phyloP scores from a whole-genome alignment of 1,284 basidiomycete genomes.

The Puccinia polysora region DNA sequence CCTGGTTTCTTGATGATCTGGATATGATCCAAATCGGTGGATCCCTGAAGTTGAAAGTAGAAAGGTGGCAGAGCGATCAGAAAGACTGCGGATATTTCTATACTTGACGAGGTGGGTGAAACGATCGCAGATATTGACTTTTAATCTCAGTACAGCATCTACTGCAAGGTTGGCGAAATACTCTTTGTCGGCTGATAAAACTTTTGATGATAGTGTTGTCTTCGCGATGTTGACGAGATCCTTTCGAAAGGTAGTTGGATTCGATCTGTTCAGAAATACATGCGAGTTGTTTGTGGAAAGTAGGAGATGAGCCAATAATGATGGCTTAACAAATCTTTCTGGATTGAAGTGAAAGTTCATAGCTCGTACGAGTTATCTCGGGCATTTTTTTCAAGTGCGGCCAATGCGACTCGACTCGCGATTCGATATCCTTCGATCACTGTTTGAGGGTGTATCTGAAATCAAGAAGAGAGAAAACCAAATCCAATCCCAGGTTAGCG shows the following conservation, averaged over 20 bases:
- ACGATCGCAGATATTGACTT: conserved; percentile 58
- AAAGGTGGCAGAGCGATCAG: background rate
- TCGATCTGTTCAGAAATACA: conserved; percentile 57
- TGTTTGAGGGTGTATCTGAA: conserved; percentile 95
- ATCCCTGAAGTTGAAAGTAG: conserved; percentile 61
- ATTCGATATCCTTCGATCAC: conserved; percentile 97
- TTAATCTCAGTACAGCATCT: conserved; percentile 88
- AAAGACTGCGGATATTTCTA: background rate
- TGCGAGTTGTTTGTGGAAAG: background rate
- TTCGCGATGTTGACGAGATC: conserved; percentile 94
- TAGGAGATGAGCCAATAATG: background rate
- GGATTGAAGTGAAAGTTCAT: conserved; percentile 1
- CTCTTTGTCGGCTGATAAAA: conserved; percentile 92
- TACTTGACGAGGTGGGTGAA: background rate
- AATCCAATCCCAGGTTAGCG: background rate
- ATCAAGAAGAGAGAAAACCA: background rate
- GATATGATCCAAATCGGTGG: conserved; percentile 94
- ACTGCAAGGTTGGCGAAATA: conserved; percentile 99
- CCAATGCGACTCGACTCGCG: conserved; percentile 77
- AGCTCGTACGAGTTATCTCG: conserved; percentile 72
- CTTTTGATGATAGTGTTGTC: conserved; percentile 94
- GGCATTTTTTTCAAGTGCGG: conserved; percentile 74
- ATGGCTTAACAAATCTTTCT: background rate
- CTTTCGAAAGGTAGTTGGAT: conserved; percentile 71
- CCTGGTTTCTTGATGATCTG: conserved; percentile 99